phyloP scores from a whole-genome alignment of 108 stramenopile genomes.

The Nitzschia putrida region DNA sequence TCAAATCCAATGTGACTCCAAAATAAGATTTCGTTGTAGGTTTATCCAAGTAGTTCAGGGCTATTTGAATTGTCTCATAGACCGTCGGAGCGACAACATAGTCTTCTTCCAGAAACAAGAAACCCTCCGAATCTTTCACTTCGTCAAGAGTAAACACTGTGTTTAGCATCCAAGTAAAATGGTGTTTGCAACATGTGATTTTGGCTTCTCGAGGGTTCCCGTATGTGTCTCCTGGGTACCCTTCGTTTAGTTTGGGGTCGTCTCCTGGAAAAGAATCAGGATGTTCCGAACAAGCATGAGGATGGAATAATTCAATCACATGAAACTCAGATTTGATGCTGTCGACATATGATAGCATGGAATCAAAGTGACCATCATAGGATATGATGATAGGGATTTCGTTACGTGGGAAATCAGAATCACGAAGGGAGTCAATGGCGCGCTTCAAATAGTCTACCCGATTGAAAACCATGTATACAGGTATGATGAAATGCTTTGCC shows the following conservation, averaged over 20 bases:
- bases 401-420: slow-evolving; percentile 49
- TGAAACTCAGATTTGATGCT: slow-evolving; percentile 46
- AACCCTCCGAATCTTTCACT: slow-evolving; percentile 21
- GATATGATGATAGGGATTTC: slow-evolving; percentile 52
- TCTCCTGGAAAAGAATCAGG: slow-evolving; percentile 55
- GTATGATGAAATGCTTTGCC: slow-evolving; percentile 28
- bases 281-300: slow-evolving; percentile 56
- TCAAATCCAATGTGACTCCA: slow-evolving; percentile 49
- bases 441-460: slow-evolving; percentile 54
- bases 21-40: slow-evolving; percentile 29
- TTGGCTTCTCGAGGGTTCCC: slow-evolving; percentile 44
- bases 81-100: slow-evolving; percentile 58
- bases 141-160: slow-evolving; percentile 33
- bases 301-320: slow-evolving; percentile 56
- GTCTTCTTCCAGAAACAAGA: slow-evolving; percentile 69
- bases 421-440: slow-evolving; percentile 42
- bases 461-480: slow-evolving; percentile 64
- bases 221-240: slow-evolving; percentile 47
- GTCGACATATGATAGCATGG: slow-evolving; percentile 46
- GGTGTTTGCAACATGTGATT: slow-evolving; percentile 64
- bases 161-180: slow-evolving; percentile 65
- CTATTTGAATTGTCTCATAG: slow-evolving; percentile 44
- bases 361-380: slow-evolving; percentile 54
- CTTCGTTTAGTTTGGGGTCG: slow-evolving; percentile 42
- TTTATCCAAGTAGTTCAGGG: slow-evolving; percentile 18